Evolutionary conservation across 2,329 filamentous ascomycete genomes (phyloP).

Genomic region (Cladosporium sp.): DNA sequence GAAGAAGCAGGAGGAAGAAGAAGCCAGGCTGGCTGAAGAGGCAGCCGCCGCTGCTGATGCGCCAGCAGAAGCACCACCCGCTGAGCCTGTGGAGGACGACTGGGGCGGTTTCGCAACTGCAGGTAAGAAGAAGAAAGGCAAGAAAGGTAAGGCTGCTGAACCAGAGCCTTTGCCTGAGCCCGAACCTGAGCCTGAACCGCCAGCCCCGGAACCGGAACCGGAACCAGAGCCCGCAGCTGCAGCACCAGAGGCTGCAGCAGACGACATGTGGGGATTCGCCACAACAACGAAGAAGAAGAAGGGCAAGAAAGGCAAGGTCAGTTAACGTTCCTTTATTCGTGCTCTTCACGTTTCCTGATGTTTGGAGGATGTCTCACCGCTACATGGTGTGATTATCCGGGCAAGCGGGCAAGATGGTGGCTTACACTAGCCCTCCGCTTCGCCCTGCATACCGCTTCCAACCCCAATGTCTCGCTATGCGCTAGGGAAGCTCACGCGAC

Average conservation of each 20-base stretch:
- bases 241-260: conserved; percentile 22
- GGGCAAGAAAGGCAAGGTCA: conserved; percentile 39
- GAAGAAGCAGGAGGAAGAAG: conserved; percentile 41
- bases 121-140: conserved; percentile 38
- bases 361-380: conserved; percentile 14
- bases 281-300: conserved; percentile 33
- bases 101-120: conserved; percentile 41
- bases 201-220: conserved; percentile 27
- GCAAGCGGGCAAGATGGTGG: conserved; percentile 15
- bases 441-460: conserved; percentile 12
- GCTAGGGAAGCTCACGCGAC: conserved; percentile 18
- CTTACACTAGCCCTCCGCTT: conserved; percentile 14
- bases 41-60: conserved; percentile 27
- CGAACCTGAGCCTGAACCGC: conserved; percentile 28
- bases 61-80: conserved; percentile 24
- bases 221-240: conserved; percentile 18
- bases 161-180: conserved; percentile 27
- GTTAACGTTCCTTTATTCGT: conserved; percentile 22
- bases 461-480: conserved; percentile 11
- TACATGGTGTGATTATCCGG: conserved; percentile 18
- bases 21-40: conserved; percentile 37
- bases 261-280: conserved; percentile 29
- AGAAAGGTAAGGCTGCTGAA: conserved; percentile 26
- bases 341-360: conserved; percentile 9
- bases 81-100: conserved; percentile 34